These are phyloP conservation scores for Vigna reflexopilosa DNA, from an alignment of 306 rosid genomes.

Conservation along the genomic window DNA sequence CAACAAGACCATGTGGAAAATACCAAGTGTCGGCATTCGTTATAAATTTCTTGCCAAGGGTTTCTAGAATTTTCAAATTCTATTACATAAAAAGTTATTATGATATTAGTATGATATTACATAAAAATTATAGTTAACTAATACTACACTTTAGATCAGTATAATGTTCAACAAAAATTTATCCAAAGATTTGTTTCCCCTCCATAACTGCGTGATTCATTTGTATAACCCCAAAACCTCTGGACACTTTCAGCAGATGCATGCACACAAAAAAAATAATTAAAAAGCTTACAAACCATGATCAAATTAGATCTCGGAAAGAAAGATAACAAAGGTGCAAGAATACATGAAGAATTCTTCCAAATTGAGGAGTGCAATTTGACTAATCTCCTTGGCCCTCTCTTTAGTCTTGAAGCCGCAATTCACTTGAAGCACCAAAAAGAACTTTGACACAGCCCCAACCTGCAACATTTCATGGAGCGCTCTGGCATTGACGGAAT, in stretches of 20 bases:
- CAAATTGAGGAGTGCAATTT: constrained; percentile 74
- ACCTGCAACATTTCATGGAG: constrained; percentile 78
- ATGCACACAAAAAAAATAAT: not conserved
- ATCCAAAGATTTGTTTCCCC: not conserved
- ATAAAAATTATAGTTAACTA: not conserved
- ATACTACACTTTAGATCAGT: not conserved
- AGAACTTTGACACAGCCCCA: constrained; percentile 78
- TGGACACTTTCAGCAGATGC: constrained; percentile 31
- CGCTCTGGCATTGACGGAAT: constrained; percentile 58
- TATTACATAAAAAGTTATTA: constrained; percentile 20
- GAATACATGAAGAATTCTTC: constrained; percentile 78
- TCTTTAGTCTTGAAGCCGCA: constrained; percentile 67
- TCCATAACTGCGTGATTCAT: constrained; percentile 20
- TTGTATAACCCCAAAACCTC: constrained; percentile 30
- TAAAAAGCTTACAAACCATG: not conserved
- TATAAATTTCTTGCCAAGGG: not conserved
- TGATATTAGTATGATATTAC: not conserved
- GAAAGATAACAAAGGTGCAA: constrained; percentile 54
- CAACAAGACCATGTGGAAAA: constrained; percentile 30
- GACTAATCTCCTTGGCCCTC: constrained; percentile 70
- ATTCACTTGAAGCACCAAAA: constrained; percentile 78
- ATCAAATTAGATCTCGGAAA: constrained; percentile 57
- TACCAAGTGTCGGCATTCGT: not conserved
- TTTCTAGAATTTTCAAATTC: constrained; percentile 31
- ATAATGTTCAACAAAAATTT: not conserved